These are phyloP conservation scores for Corylus americana DNA, from an alignment of 306 rosid species.

Conservation along the genomic window DNA sequence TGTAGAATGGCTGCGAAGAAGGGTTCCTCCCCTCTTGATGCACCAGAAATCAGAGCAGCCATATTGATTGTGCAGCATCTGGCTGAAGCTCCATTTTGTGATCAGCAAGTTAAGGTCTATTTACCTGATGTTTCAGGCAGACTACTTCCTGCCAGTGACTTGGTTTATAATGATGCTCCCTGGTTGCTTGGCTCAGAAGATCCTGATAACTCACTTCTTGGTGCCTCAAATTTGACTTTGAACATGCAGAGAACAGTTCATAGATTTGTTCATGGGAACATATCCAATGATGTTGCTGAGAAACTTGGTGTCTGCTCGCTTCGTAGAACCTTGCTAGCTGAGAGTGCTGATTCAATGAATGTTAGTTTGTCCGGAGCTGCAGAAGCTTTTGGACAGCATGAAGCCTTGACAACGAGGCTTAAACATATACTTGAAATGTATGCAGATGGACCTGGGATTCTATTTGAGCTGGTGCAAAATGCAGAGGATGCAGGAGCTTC, in stretches of 20 bases:
- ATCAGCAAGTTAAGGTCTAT: constrained; percentile 64
- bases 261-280: constrained; percentile 93
- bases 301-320: constrained; percentile 94
- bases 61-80: constrained; percentile 83
- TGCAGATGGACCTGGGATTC: constrained; percentile 98
- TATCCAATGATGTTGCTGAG: constrained; percentile 94
- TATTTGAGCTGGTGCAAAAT: constrained; percentile 92
- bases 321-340: constrained; percentile 88
- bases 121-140: constrained; percentile 82
- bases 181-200: constrained; percentile 91
- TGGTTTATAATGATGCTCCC: constrained; percentile 97
- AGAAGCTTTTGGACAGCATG: constrained; percentile 98
- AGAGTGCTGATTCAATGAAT: constrained; percentile 98
- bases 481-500: constrained; percentile 99
- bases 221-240: constrained; percentile 50
- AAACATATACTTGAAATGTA: constrained; percentile 99
- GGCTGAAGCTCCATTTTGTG: constrained; percentile 73
- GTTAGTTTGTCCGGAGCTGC: constrained; percentile 93
- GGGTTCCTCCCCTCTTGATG: constrained; percentile 80
- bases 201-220: constrained; percentile 56
- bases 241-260: constrained; percentile 68
- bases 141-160: constrained; percentile 66
- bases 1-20: constrained; percentile 75
- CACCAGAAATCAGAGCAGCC: constrained; percentile 85
- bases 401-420: constrained; percentile 95